A percentile compares a stretch with the other conserved stretches of the same genome.
Conservation (phyloP, 164 flowering plant genomes). For the Tetracentron sinense region DNA sequence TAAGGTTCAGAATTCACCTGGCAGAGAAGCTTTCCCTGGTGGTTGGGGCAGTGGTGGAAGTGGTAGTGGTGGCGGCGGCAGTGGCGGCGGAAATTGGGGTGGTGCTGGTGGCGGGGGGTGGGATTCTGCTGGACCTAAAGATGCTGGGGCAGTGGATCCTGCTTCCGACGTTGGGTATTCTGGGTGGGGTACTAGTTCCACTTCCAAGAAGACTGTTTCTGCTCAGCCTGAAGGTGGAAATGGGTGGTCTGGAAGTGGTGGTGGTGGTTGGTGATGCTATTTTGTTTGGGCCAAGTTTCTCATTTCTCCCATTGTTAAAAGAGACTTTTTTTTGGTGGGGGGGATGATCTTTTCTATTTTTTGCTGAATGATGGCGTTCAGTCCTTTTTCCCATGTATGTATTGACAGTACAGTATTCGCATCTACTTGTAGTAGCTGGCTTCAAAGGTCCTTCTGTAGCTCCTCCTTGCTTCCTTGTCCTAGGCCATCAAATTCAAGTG, state of each 20-base stretch:
- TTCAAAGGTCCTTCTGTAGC: too few relatives aligned
- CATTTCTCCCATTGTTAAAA: too few relatives aligned
- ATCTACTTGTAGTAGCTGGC: too few relatives aligned
- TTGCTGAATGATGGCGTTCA: too few relatives aligned
- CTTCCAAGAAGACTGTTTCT: conserved; percentile 11
- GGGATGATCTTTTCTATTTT: too few relatives aligned
- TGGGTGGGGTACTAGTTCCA: conserved; percentile 26
- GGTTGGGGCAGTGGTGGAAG: conserved; percentile 49
- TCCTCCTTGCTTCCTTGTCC: too few relatives aligned
- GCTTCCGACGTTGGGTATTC: conserved; percentile 19
- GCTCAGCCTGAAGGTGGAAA: conserved; percentile 2
- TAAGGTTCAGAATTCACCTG: conserved; percentile 59
- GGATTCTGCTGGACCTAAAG: conserved; percentile 7
- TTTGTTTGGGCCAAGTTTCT: not conserved
- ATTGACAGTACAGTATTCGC: too few relatives aligned
- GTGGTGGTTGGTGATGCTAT: conserved; percentile 8
- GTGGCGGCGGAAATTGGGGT: not conserved
- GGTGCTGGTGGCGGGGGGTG: conserved; percentile 13
- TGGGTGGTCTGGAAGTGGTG: conserved; percentile 21
- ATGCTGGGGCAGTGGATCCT: conserved; percentile 18
- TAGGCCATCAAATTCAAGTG: too few relatives aligned
- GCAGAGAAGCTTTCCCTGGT: conserved; percentile 66
- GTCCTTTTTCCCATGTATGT: too few relatives aligned
- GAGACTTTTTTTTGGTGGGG: too few relatives aligned
- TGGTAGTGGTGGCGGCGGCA: conserved; percentile 7